Evolutionary conservation across 73 alveolate genomes (phyloP), one percentile per base, ranked within the genome.

Genomic region (Durusdinium trenchii): DNA sequence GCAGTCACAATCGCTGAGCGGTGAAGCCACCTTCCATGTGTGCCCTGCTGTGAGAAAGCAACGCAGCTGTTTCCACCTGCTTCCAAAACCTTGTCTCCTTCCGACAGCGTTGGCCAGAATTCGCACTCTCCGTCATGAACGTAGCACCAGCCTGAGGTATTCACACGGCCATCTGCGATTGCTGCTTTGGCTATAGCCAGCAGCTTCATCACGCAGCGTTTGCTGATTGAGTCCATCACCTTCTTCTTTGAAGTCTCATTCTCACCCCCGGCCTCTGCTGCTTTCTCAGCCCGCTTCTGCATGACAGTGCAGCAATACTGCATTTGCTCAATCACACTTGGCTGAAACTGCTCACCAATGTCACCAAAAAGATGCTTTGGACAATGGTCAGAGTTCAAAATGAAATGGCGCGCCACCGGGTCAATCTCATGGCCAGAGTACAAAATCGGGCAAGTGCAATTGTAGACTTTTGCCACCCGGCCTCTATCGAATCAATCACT

Each of bases 41-140:
- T 18, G 23, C 94, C 94, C 52, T 50, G 81, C 32, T 48, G 94
- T n/a, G 75, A 43, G 48, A 50, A 85, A n/a, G 94, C 94, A 51
- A 51, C 38, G 60, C 94, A 85, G 6, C 60, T 51, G 79, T 85
- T 85, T 6, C 94, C 94, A 52, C 94, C 94, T 0, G 78, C 54
- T 36, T 85, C 94, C 20, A 50, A 20, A 23, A 5, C 28, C 46
- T 51, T 18, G 60, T 43, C 87, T 35, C 3, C 57, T 16, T 32
- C 57, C 16, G 23, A 30, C 10, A 20, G 45, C 35, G 23, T 9
- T 36, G 94, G 94, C 7, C 6, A n/a, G 40, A 28, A 50, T 26
- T 52, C 81, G 79, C 94, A 85, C 42, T 12, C 2, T 6, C 36
- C 38, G 7, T 82, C 1, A 71, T 46, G 71, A 23, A 46, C 73